phyloP scores from a whole-genome alignment of 2,329 filamentous ascomycete species.

The Penicillium capsulatum region DNA sequence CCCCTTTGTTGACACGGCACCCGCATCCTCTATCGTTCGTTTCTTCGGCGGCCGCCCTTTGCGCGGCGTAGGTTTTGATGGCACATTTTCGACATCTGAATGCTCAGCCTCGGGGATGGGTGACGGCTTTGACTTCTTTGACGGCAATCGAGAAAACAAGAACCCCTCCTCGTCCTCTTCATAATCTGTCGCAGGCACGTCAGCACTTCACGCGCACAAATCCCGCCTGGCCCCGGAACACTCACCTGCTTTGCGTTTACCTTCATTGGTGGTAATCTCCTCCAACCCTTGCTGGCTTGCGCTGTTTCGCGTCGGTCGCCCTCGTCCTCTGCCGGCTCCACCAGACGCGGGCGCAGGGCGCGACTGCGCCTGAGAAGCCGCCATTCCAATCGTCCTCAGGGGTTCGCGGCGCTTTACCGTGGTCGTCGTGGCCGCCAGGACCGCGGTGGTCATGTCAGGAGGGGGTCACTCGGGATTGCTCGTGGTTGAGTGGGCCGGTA shows the following conservation, averaged over 20 bases:
- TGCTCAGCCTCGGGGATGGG: conserved; percentile 29
- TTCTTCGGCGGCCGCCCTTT: conserved; percentile 45
- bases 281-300: conserved; percentile 30
- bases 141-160: conserved; percentile 65
- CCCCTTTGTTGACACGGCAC: conserved; percentile 16
- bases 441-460: conserved; percentile 39
- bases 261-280: conserved; percentile 22
- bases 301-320: conserved; percentile 35
- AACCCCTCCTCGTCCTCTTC: conserved; percentile 77
- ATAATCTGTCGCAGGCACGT: conserved; percentile 37
- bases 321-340: conserved; percentile 20
- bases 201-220: conserved; percentile 1
- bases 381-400: conserved; percentile 37
- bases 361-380: conserved; percentile 37
- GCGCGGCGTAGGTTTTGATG: conserved; percentile 29
- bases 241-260: conserved; percentile 46
- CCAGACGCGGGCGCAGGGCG: conserved; percentile 28
- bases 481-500: conserved; percentile 23
- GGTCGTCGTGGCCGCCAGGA: conserved; percentile 32
- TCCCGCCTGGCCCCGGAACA: conserved; percentile 3
- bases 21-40: conserved; percentile 25
- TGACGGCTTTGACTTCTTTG: conserved; percentile 56
- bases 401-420: conserved; percentile 38
- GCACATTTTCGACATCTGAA: conserved; percentile 38
- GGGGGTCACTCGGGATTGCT: conserved; percentile 25